Percentiles rank a stretch among this genome's conserved stretches.
Conservation (phyloP, 2,329 filamentous ascomycete genomes). For the Diaporthe amygdali region DNA sequence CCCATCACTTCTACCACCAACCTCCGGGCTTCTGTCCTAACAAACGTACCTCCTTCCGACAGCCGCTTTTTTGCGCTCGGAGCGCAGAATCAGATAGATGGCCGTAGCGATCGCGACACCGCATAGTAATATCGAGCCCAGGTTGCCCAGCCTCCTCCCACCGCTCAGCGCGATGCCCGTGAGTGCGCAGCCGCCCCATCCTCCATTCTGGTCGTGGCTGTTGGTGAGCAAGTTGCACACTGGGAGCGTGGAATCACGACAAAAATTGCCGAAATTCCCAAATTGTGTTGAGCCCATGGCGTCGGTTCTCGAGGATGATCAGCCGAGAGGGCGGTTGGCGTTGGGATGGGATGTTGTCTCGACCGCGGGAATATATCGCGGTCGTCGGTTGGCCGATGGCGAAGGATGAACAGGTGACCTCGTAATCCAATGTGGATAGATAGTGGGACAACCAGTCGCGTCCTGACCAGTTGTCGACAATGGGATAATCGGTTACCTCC, state of each 20-base stretch:
- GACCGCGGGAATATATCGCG: background rate
- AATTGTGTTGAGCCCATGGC: conserved; percentile 63
- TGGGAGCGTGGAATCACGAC: conserved; percentile 81
- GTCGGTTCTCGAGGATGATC: background rate
- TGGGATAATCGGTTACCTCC: background rate
- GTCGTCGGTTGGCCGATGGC: background rate
- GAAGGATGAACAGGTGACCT: background rate
- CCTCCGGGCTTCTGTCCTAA: background rate
- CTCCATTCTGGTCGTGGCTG: conserved; percentile 62
- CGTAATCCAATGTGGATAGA: background rate
- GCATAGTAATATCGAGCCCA: conserved; percentile 89
- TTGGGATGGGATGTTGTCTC: background rate
- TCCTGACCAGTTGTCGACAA: background rate
- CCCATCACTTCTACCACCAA: background rate
- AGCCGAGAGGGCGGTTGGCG: background rate
- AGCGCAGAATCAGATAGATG: conserved; percentile 74
- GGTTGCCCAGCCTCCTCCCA: conserved; percentile 74
- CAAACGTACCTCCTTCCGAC: conserved; percentile 81
- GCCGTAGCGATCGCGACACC: conserved; percentile 76
- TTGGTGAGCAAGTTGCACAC: conserved; percentile 80
- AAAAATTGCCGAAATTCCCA: conserved; percentile 73
- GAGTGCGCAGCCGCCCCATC: conserved; percentile 75
- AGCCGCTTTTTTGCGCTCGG: conserved; percentile 89
- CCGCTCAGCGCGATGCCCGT: conserved; percentile 74
- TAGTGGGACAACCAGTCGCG: background rate